Percentiles rank a stretch among this genome's conserved stretches.
These are phyloP conservation scores for Nevesoporus exiguus DNA, from an alignment of 768 basidiomycete species.

Conservation along the genomic window DNA sequence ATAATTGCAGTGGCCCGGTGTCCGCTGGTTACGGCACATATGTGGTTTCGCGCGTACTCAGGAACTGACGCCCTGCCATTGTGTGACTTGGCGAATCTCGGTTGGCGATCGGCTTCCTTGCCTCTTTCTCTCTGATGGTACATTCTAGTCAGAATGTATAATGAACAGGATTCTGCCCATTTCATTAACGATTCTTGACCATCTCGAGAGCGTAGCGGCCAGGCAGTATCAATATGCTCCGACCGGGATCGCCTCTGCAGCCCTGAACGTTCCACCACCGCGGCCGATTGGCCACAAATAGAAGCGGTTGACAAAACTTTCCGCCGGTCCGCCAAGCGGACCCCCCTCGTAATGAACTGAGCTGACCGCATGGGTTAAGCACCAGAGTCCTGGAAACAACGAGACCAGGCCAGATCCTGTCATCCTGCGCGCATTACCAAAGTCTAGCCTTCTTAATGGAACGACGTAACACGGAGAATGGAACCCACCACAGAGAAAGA, in stretches of 20 bases:
- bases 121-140: neutral
- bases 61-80: conserved; percentile 11
- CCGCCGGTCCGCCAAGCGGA: conserved; percentile 16
- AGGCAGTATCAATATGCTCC: conserved; percentile 1
- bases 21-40: conserved; percentile 30
- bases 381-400: neutral
- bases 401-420: conserved; percentile 3
- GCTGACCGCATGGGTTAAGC: conserved; percentile 13
- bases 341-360: conserved; percentile 22
- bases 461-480: conserved; percentile 14
- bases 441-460: neutral
- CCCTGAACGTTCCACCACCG: conserved; percentile 8
- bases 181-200: neutral
- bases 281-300: conserved; percentile 11
- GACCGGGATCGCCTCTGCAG: neutral
- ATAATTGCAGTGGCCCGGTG: conserved; percentile 7
- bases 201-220: neutral
- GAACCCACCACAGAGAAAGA: conserved; percentile 8
- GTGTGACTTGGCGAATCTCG: conserved; percentile 19
- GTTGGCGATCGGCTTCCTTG: conserved; percentile 19
- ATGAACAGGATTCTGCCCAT: neutral
- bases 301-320: conserved; percentile 16
- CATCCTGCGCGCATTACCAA: neutral
- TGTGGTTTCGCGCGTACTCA: conserved; percentile 17
- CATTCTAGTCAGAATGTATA: conserved; percentile 16